These are phyloP conservation scores for Fusarium sp. DNA, from an alignment of 2,329 filamentous ascomycete genomes.

Conservation along the genomic window DNA sequence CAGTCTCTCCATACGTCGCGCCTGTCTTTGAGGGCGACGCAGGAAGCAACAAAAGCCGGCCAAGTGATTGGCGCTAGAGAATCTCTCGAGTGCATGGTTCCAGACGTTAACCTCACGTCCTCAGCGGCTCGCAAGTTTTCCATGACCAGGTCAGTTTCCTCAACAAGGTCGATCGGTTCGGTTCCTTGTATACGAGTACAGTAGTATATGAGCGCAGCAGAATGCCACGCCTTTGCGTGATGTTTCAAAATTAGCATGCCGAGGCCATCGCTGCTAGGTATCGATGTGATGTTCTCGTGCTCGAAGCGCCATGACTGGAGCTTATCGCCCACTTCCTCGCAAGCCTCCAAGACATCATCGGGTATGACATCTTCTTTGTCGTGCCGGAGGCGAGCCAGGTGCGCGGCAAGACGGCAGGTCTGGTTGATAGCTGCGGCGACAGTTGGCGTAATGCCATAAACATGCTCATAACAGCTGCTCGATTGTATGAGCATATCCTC, in stretches of 20 bases:
- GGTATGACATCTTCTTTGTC: background rate
- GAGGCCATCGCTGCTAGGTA: too few species aligned
- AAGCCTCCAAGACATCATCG: background rate
- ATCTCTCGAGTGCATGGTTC: background rate
- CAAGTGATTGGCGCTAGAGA: conserved; percentile 5
- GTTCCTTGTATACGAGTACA: background rate
- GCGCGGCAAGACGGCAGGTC: background rate
- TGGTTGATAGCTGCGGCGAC: background rate
- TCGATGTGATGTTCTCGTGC: too few species aligned
- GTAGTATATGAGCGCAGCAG: conserved; percentile 8
- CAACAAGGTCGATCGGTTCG: background rate
- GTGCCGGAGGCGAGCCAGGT: background rate
- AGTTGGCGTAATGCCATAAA: background rate
- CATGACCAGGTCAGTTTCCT: background rate
- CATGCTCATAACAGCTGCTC: background rate
- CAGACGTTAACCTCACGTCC: background rate
- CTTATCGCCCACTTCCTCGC: too few species aligned
- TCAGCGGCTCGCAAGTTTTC: background rate
- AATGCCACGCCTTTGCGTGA: too few species aligned
- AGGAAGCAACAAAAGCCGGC: conserved; percentile 1
- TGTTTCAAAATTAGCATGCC: too few species aligned
- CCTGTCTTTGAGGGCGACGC: background rate
- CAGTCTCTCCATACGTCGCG: background rate
- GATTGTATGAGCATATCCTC: background rate
- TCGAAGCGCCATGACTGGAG: too few species aligned